Base-by-base conservation (phyloP, 805 yeast species). In the Dipodascopsis tothii region DNA sequence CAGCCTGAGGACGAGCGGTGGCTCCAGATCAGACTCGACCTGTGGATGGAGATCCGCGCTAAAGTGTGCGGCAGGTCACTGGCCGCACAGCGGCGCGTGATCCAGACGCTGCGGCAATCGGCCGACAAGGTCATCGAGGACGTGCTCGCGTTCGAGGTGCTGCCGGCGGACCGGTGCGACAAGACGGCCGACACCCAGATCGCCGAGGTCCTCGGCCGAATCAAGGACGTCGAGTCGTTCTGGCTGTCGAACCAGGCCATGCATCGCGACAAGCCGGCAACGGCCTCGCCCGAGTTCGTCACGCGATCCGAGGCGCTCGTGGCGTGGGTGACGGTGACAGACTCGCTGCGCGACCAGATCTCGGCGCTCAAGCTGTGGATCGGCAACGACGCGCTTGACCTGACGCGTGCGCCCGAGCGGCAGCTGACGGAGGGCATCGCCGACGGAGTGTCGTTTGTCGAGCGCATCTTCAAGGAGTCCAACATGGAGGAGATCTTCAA, bases 31-130 rank as follows among this genome's bases (percentile, higher is more conserved):
- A 11, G 16, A 11, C 9, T 19, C 16, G 85, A 79, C 47, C 65
- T 86, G 30, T 92, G 98, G 98, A 64, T 84, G 43, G 95, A 90
- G 20, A 74, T 92, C 17, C 70, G 84, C 39, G 88, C 97, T 1
- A 84, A 83, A 63, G 70, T 84, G 39, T 78, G 78, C 46, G 88
- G 92, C 17, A 72, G 96, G 47, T 71, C 90, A 0, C 80, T 81
- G 43, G 84, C 78, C 32, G 94, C 85, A 47, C 95, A 90, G 60
- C 67, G 74, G 37, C 74, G 78, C 54, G 71, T 84, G 9, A 73
- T 85, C 3, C 68, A 75, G n/a, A 78, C 78, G 50, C 70, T 84
- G 18, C 67, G 96, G 44, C 75, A 83, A 1, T 66, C 80, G 3
- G 86, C 84, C 2, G 94, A 86, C 60, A 77, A 73, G 9, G 67